Base-by-base conservation (phyloP, 148 eudicot genomes). In the Cornus florida region DNA sequence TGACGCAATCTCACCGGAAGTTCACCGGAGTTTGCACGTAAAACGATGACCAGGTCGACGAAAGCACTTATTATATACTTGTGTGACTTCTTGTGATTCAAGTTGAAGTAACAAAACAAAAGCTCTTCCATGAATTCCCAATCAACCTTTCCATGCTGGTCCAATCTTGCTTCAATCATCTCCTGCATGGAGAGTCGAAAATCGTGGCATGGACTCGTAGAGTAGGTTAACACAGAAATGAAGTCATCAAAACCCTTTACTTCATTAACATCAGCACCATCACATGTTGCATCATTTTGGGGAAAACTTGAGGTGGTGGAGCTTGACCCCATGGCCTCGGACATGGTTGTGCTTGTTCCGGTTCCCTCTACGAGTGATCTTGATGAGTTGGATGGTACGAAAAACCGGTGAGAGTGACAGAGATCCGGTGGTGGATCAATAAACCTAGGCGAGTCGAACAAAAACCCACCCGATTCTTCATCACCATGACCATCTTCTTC, bases 101-200 rank as follows among this genome's bases (percentile, higher is more conserved):
- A 66, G 70, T 89, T 84, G 79, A 94, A 65, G 80, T 86, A 92
- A 78, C 90, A 82, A 78, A 89, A 89, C 80, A 94, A 60, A 20
- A 94, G 81, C 76, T 91, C 95, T 72, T 92, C 93, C 91, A 92
- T 81, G 57, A 91, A 94, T 6, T 89, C 93, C 97, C 94, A 92
- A 77, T 94, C 91, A 28, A 92, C 90, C 64, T 73, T 77, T 64
- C 86, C 88, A 6, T 80, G 53, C 28, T 82, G 67, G 6, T 82
- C 71, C 48, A 82, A 32, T 39, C 89, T 71, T 6, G 90, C 93
- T 38, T 88, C 90, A n/a, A 86, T 50, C 85, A 92, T 78, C 83
- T 88, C 88, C 76, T 81, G 76, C 98, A 94, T 94, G 67, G 98
- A 94, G 22, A 32, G 83, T 86, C 83, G 69, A 76, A 92, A 92